These are phyloP conservation scores for Ilyonectria sp. DNA, from an alignment of 2,329 filamentous ascomycete genomes.

Conservation along the genomic window DNA sequence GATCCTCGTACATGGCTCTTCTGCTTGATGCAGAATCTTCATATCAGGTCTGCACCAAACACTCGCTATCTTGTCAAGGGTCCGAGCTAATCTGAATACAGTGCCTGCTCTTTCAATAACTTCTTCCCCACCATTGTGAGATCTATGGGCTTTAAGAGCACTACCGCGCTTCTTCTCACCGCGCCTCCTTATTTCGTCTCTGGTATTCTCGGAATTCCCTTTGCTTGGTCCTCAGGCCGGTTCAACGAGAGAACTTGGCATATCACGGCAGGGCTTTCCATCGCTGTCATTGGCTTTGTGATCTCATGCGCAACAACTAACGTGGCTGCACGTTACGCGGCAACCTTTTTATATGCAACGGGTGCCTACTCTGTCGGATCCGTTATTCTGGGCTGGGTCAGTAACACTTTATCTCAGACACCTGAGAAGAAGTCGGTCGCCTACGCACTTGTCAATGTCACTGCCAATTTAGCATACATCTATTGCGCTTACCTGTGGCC, in stretches of 20 bases:
- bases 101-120: constrained; percentile 40
- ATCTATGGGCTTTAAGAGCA: constrained; percentile 40
- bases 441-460: constrained; percentile 55
- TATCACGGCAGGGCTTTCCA: constrained; percentile 52
- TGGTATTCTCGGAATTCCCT: constrained; percentile 20
- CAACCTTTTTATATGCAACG: constrained; percentile 51
- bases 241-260: constrained; percentile 54
- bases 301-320: constrained; percentile 48
- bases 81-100: neutral
- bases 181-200: constrained; percentile 45
- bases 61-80: neutral
- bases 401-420: constrained; percentile 56
- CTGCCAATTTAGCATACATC: constrained; percentile 25
- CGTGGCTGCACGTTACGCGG: constrained; percentile 45
- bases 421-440: constrained; percentile 59
- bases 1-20: constrained; percentile 36
- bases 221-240: constrained; percentile 52
- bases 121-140: constrained; percentile 41
- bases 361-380: constrained; percentile 56
- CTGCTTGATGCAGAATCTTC: constrained; percentile 35
- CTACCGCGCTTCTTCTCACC: constrained; percentile 37
- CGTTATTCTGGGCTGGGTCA: constrained; percentile 58
- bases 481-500: constrained; percentile 29
- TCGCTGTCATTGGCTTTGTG: constrained; percentile 57
- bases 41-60: constrained; percentile 24